phyloP scores from a whole-genome alignment of 1,139 yeast species.

The Trichomonascaceae sp. region DNA sequence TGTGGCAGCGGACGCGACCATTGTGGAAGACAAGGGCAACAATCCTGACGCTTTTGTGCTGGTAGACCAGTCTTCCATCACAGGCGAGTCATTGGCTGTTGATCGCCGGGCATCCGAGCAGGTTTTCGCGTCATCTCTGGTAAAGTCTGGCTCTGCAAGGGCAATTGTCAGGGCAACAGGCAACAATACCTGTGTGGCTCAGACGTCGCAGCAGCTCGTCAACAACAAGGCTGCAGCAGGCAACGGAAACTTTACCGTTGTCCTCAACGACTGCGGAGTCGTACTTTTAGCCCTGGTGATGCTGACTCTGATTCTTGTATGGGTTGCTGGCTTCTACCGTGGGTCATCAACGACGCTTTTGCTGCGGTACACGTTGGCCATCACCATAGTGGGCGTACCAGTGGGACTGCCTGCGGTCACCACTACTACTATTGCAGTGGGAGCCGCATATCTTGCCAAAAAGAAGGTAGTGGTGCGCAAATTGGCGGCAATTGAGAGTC shows the following conservation, averaged over 20 bases:
- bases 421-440: slow-evolving; percentile 99
- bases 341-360: slow-evolving; percentile 77
- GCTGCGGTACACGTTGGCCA: slow-evolving; percentile 85
- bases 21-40: slow-evolving; percentile 47
- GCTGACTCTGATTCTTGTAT: slow-evolving; percentile 74
- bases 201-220: slow-evolving; percentile 96
- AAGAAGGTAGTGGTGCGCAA: slow-evolving; percentile 98
- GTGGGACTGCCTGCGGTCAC: slow-evolving; percentile 99
- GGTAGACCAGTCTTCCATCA: slow-evolving; percentile 94
- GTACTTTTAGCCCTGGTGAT: slow-evolving; percentile 81
- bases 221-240: slow-evolving; percentile 94
- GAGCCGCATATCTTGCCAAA: slow-evolving; percentile 98
- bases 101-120: slow-evolving; percentile 86
- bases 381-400: slow-evolving; percentile 98
- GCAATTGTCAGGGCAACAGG: slow-evolving; percentile 95
- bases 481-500: slow-evolving; percentile 94
- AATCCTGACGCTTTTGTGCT: slow-evolving; percentile 82
- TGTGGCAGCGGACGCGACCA: slow-evolving; percentile 86
- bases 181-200: slow-evolving; percentile 85
- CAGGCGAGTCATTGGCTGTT: slow-evolving; percentile 96
- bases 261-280: slow-evolving; percentile 95
- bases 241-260: slow-evolving; percentile 95
- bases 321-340: slow-evolving; percentile 95
- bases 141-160: slow-evolving; percentile 93
- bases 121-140: slow-evolving; percentile 88